Evolutionary conservation across 345 rosid species (phyloP).

Genomic region (Salix brachista): DNA sequence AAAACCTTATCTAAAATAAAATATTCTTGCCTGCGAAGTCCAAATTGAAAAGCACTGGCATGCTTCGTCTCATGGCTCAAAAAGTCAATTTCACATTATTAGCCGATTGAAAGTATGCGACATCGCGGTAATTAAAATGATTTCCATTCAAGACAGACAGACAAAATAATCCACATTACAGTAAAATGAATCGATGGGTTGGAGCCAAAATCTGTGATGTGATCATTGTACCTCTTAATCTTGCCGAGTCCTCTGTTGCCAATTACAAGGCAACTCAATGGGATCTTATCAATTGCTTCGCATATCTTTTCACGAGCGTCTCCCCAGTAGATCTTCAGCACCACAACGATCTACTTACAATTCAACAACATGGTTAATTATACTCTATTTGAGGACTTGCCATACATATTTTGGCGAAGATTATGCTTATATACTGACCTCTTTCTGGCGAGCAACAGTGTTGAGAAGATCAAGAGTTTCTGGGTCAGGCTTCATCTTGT

Average conservation of each 20-base stretch:
- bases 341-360: constrained; percentile 31
- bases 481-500: constrained; percentile 60
- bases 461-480: constrained; percentile 63
- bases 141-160: background rate
- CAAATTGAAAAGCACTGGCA: too few species aligned
- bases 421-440: constrained; percentile 21
- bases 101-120: too few species aligned
- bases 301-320: constrained; percentile 82
- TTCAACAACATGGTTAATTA: background rate
- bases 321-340: constrained; percentile 80
- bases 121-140: too few species aligned
- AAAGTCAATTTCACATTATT: too few species aligned
- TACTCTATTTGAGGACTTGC: background rate
- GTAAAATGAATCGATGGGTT: background rate
- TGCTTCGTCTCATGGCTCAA: too few species aligned
- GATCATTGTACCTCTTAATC: constrained; percentile 52
- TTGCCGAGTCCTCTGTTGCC: constrained; percentile 86
- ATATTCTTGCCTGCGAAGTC: too few species aligned
- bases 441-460: constrained; percentile 52
- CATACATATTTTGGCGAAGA: background rate
- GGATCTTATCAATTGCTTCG: constrained; percentile 69
- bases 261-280: constrained; percentile 62
- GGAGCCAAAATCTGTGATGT: background rate
- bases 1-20: too few species aligned
- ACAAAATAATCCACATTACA: background rate